Percentiles rank a stretch among this genome's conserved stretches.
Evolutionary conservation across 192 early-diverging fungal genomes (phyloP).

Genomic region (Entomortierella beljakovae): DNA sequence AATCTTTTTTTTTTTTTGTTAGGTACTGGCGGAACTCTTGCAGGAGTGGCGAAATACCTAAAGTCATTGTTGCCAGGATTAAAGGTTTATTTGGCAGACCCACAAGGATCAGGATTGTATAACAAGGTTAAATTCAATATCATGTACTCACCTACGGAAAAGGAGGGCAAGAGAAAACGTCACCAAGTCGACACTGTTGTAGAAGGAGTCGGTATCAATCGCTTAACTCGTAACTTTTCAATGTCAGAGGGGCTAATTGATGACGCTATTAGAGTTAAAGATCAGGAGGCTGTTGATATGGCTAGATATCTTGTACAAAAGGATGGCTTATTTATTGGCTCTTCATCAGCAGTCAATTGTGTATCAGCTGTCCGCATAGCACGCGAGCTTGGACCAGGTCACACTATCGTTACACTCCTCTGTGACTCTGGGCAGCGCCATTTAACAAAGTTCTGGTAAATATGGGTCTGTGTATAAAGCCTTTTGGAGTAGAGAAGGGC

Average conservation of each 20-base stretch:
- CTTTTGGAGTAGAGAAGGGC: neutral
- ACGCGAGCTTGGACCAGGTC: conserved; percentile 83
- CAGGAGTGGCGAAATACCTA: conserved; percentile 90
- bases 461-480: neutral
- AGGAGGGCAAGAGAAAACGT: conserved; percentile 88
- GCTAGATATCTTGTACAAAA: conserved; percentile 82
- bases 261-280: conserved; percentile 86
- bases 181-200: conserved; percentile 99
- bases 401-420: conserved; percentile 91
- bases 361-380: conserved; percentile 89
- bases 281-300: conserved; percentile 93
- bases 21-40: conserved; percentile 92
- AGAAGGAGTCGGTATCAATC: conserved; percentile 96
- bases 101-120: conserved; percentile 91
- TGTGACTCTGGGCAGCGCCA: conserved; percentile 93
- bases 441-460: conserved; percentile 94
- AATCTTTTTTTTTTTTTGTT: neutral
- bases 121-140: conserved; percentile 92
- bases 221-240: conserved; percentile 90
- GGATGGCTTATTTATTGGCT: conserved; percentile 92
- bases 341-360: conserved; percentile 92
- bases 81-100: conserved; percentile 86
- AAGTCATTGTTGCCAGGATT: conserved; percentile 73
- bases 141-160: conserved; percentile 90
- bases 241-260: conserved; percentile 72